Conservation (phyloP, 2,329 filamentous ascomycete genomes). For the Blastomyces gilchristii region DNA sequence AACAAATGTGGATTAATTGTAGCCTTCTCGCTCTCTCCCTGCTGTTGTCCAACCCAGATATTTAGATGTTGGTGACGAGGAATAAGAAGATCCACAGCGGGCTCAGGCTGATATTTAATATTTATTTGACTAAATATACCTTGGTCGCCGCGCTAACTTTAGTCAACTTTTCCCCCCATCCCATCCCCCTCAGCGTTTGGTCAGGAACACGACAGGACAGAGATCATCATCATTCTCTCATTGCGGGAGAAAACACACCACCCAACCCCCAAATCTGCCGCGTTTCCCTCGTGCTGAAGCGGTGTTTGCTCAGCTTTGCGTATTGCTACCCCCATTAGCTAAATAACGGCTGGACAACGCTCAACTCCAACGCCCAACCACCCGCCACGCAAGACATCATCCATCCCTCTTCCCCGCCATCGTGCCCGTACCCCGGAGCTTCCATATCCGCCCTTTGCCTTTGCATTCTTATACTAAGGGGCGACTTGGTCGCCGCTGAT, state of each 20-base stretch:
- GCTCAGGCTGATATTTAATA: background rate
- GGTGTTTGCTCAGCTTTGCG: background rate
- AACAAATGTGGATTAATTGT: background rate
- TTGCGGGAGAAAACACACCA: background rate
- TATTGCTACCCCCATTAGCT: background rate
- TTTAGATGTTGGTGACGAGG: background rate
- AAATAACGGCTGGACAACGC: background rate
- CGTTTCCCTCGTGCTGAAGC: background rate
- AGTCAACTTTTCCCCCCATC: background rate
- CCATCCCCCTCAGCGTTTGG: background rate
- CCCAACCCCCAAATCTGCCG: background rate
- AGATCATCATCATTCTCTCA: background rate
- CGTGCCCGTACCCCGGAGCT: background rate
- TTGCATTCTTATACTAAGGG: constrained; percentile 22
- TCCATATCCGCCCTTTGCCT: background rate
- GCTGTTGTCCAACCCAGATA: background rate
- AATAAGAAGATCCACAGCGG: background rate
- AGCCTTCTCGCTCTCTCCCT: background rate
- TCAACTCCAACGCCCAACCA: background rate
- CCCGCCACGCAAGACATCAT: background rate
- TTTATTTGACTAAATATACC: background rate
- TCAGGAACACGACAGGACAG: background rate
- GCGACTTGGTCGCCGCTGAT: constrained; percentile 31
- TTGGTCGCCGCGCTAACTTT: background rate
- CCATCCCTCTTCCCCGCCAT: constrained; percentile 3